Conservation (phyloP, 1,284 basidiomycete species). For the Ustilago bromivora region DNA sequence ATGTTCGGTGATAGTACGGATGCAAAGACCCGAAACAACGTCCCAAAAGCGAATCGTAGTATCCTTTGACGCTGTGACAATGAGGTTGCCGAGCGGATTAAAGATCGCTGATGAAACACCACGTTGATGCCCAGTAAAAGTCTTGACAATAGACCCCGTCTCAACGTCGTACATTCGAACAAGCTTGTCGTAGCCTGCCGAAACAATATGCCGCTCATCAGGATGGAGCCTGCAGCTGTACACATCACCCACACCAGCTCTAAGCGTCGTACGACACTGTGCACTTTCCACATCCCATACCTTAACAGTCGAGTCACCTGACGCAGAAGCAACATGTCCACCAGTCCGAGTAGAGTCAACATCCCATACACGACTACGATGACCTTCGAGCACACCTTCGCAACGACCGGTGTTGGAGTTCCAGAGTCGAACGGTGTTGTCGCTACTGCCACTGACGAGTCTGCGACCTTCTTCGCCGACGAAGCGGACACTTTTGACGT, state of each 20-base stretch:
- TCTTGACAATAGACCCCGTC: constrained; percentile 70
- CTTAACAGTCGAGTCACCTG: constrained; percentile 72
- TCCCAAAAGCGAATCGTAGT: constrained; percentile 73
- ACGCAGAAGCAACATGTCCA: constrained; percentile 68
- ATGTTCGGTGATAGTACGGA: constrained; percentile 71
- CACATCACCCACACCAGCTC: constrained; percentile 70
- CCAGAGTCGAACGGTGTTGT: constrained; percentile 64
- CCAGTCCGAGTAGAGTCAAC: constrained; percentile 67
- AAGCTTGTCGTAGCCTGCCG: constrained; percentile 73
- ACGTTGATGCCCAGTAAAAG: constrained; percentile 72
- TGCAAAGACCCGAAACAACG: constrained; percentile 71
- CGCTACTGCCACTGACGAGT: constrained; percentile 71
- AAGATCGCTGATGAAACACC: constrained; percentile 71
- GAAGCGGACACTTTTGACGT: constrained; percentile 72
- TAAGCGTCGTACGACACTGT: constrained; percentile 46
- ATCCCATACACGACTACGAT: constrained; percentile 72
- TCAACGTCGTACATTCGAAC: constrained; percentile 72
- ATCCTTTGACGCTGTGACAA: constrained; percentile 72
- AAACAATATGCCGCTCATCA: constrained; percentile 69
- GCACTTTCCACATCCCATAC: constrained; percentile 70
- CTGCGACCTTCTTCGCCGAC: constrained; percentile 69
- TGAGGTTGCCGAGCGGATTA: constrained; percentile 71
- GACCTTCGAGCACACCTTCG: constrained; percentile 68
- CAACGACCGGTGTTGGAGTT: constrained; percentile 60
- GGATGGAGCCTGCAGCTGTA: constrained; percentile 72